These are phyloP conservation scores for Trichosporon inkin DNA, from an alignment of 1,284 basidiomycete species.

Conservation along the genomic window DNA sequence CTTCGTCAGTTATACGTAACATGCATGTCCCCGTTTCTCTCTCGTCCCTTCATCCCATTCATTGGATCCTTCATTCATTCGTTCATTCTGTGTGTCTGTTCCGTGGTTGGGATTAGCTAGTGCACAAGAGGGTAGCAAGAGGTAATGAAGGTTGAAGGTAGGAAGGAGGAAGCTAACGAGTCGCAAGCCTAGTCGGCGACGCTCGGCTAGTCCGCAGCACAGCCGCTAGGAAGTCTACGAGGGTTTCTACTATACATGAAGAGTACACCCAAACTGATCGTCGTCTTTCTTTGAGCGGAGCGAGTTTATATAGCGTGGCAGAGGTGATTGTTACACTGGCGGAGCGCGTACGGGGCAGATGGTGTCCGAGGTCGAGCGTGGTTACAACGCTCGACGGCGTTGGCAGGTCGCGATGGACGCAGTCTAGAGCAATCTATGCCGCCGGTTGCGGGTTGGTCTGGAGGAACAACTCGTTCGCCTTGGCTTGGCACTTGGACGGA, in stretches of 20 bases:
- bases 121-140: too few relatives aligned
- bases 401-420: background rate
- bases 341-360: background rate
- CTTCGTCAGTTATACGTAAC: background rate
- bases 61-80: background rate
- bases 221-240: background rate
- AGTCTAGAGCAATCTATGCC: background rate
- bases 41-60: background rate
- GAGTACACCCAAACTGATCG: background rate
- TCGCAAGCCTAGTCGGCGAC: background rate
- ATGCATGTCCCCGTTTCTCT: background rate
- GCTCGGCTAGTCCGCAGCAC: background rate
- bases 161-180: background rate
- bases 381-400: background rate
- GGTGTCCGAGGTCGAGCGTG: background rate
- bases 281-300: background rate
- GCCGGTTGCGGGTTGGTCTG: slow-evolving; percentile 12
- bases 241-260: slow-evolving; percentile 1
- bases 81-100: too few relatives aligned
- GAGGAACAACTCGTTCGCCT: slow-evolving; percentile 19
- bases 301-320: slow-evolving; percentile 2
- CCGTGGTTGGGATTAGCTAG: too few relatives aligned
- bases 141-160: background rate
- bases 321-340: background rate
- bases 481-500: slow-evolving; percentile 21